Evolutionary conservation across 2,329 filamentous ascomycete genomes (phyloP).

Genomic region (Fusarium anthophilum): DNA sequence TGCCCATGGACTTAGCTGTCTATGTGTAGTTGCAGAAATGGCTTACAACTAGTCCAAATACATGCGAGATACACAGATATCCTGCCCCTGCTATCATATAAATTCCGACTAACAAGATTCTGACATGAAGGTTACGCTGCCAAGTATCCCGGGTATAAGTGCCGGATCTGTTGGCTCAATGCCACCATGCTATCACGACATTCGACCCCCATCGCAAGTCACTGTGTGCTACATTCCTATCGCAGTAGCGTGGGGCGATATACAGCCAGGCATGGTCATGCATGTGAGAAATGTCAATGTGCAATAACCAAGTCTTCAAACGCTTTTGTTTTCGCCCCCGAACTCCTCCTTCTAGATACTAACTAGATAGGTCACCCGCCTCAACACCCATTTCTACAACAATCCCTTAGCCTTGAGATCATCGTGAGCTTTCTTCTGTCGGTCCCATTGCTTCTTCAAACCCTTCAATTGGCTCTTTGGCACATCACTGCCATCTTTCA

Average conservation of each 20-base stretch:
- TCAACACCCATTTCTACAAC: constrained; percentile 27
- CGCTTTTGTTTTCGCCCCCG: constrained; percentile 18
- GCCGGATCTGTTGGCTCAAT: not conserved
- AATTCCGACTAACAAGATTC: not conserved
- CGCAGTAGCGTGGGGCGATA: not conserved
- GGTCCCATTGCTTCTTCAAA: constrained; percentile 88
- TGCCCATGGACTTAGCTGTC: not conserved
- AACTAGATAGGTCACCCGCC: constrained; percentile 12
- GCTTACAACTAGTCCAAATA: not conserved
- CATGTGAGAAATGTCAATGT: not conserved
- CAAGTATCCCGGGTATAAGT: not conserved
- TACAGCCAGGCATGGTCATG: not conserved
- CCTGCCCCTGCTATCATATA: not conserved
- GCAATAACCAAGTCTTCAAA: not conserved
- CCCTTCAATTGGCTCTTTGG: constrained; percentile 84
- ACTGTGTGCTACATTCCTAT: not conserved
- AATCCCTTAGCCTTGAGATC: constrained; percentile 55
- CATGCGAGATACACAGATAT: not conserved
- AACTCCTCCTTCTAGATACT: constrained; percentile 27
- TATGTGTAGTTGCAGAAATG: not conserved
- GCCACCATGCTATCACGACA: constrained; percentile 17
- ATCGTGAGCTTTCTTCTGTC: constrained; percentile 86
- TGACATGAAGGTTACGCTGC: not conserved
- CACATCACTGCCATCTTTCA: constrained; percentile 81
- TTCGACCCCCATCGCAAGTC: not conserved